phyloP scores from a whole-genome alignment of 495 filamentous ascomycete genomes.

The Penicillium robsamsonii region DNA sequence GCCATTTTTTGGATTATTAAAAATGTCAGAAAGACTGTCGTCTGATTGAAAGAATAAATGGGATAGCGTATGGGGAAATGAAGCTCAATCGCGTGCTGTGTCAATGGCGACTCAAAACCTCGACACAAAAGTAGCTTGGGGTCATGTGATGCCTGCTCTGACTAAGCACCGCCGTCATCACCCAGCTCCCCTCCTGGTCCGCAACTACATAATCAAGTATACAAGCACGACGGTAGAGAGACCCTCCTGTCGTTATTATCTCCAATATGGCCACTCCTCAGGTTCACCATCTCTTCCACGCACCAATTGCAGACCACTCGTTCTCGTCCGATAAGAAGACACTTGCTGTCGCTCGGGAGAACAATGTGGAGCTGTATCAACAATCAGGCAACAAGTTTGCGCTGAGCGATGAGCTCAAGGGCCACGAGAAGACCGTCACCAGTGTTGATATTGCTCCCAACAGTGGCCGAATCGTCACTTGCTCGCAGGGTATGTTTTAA shows the following conservation, averaged over 20 bases:
- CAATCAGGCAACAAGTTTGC: constrained; percentile 71
- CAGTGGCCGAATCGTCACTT: constrained; percentile 91
- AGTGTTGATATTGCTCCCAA: constrained; percentile 92
- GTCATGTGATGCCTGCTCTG: constrained; percentile 32
- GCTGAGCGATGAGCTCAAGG: constrained; percentile 86
- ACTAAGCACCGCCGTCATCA: constrained; percentile 28
- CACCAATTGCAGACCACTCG: constrained; percentile 94
- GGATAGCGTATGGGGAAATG: constrained; percentile 1
- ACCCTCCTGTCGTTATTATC: constrained; percentile 80
- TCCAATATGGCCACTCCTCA: constrained; percentile 76
- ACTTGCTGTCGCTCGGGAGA: constrained; percentile 88
- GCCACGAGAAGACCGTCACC: constrained; percentile 95
- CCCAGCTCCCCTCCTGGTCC: constrained; percentile 14
- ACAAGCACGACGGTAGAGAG: constrained; percentile 89
- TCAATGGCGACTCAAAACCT: constrained; percentile 14
- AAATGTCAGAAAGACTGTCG: not conserved
- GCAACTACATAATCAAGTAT: constrained; percentile 5
- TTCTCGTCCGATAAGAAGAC: constrained; percentile 90
- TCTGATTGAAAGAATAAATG: not conserved
- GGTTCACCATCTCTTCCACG: constrained; percentile 95
- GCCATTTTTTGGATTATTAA: constrained; percentile 32
- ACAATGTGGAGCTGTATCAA: constrained; percentile 84
- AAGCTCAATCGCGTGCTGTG: constrained; percentile 14
- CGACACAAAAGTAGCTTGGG: constrained; percentile 9
- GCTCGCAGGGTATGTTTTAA: constrained; percentile 74